A percentile compares a stretch with the other conserved stretches of the same genome.
Evolutionary conservation across 2,329 filamentous ascomycete genomes (phyloP).

Genomic region (Stagonosporopsis cucurbitacearum): DNA sequence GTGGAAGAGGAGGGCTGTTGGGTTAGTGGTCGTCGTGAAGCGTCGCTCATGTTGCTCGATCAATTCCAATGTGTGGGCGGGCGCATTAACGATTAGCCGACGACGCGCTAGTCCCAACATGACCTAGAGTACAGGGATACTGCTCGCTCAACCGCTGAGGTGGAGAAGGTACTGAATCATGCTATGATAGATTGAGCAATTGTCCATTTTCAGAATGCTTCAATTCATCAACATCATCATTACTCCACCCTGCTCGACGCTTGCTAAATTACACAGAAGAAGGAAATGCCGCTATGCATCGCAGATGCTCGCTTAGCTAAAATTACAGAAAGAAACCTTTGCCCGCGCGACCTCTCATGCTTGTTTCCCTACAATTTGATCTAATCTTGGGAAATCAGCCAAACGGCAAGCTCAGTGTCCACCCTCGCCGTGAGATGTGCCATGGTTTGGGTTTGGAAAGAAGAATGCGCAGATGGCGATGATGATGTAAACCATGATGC

Average conservation of each 20-base stretch:
- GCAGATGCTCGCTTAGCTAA: conserved; percentile 12
- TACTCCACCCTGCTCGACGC: conserved; percentile 1
- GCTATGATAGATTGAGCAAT: neutral
- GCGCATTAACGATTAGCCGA: neutral
- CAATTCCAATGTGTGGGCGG: conserved; percentile 24
- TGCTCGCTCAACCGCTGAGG: neutral
- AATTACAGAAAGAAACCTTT: neutral
- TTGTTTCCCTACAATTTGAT: neutral
- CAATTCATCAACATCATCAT: neutral
- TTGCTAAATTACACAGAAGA: conserved; percentile 20
- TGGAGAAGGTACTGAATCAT: neutral
- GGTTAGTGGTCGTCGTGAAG: conserved; percentile 40
- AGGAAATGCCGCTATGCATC: conserved; percentile 3
- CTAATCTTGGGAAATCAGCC: too few species aligned
- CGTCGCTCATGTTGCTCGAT: neutral
- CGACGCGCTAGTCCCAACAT: neutral
- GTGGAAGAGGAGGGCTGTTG: conserved; percentile 36
- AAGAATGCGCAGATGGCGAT: conserved; percentile 68
- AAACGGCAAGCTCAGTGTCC: neutral
- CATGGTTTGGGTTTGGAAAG: conserved; percentile 60
- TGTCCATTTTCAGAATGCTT: neutral
- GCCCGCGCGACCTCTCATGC: neutral
- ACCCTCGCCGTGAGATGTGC: conserved; percentile 19
- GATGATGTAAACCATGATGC: conserved; percentile 72
- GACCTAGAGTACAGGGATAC: neutral